Percentiles rank a stretch among this genome's conserved stretches.
phyloP scores from a whole-genome alignment of 805 yeast genomes.

The Metschnikowia vanudenii region DNA sequence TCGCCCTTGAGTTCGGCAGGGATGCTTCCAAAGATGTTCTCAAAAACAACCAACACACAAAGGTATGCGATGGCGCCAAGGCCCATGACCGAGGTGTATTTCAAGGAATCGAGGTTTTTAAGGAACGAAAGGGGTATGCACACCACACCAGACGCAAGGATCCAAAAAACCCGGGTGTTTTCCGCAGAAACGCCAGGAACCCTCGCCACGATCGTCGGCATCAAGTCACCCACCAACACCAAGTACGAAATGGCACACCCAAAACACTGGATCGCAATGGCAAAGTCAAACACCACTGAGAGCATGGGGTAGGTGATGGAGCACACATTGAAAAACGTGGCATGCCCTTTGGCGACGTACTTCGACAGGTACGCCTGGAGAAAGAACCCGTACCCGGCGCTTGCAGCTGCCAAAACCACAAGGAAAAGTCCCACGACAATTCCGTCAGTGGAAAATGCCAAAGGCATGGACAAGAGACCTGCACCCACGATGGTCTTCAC shows the following conservation, averaged over 20 bases:
- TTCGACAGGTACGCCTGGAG: constrained; percentile 60
- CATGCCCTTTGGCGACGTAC: constrained; percentile 54
- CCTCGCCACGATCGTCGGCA: constrained; percentile 53
- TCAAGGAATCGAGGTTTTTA: constrained; percentile 74
- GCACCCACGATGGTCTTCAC: constrained; percentile 80
- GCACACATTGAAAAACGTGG: constrained; percentile 69
- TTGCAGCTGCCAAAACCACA: constrained; percentile 57
- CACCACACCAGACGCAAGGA: constrained; percentile 43
- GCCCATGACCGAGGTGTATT: constrained; percentile 83
- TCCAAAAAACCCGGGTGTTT: constrained; percentile 55
- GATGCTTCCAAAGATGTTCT: constrained; percentile 60
- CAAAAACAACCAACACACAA: constrained; percentile 69
- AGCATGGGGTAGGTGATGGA: constrained; percentile 66
- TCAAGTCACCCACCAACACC: constrained; percentile 72
- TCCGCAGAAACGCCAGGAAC: constrained; percentile 23
- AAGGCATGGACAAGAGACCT: constrained; percentile 74
- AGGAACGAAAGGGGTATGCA: constrained; percentile 69
- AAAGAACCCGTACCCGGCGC: constrained; percentile 67
- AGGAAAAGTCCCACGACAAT: constrained; percentile 54
- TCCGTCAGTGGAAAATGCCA: constrained; percentile 68
- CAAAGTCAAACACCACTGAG: constrained; percentile 65
- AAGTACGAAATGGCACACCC: constrained; percentile 73
- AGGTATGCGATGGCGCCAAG: constrained; percentile 77
- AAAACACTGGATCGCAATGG: constrained; percentile 74
- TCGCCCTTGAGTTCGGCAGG: constrained; percentile 30